Base-by-base conservation (phyloP, 2,329 filamentous ascomycete species). In the Nemania sp. region DNA sequence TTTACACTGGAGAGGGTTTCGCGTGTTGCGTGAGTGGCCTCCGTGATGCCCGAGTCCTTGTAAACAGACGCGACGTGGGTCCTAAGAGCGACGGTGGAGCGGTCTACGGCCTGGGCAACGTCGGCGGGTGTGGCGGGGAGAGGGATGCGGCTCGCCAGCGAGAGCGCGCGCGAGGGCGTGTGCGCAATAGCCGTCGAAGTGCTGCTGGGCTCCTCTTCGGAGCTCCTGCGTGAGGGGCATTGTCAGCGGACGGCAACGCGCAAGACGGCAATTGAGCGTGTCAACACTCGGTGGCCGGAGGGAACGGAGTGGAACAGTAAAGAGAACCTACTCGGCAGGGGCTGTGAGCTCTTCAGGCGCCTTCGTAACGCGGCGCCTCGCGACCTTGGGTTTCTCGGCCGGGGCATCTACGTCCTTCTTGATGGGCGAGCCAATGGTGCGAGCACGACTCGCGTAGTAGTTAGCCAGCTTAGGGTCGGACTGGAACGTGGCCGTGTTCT, bases 71-170 rank as follows among this genome's bases (percentile, higher is more conserved):
- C 82, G 72, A 91, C 88, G 78, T 90, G 88, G 62, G 87, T 85
- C 78, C 92, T 90, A 67, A 96, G 80, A 18, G 87, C 87, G 52
- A 89, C 78, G 8, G 90, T 89, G 69, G 88, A 89, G 76, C 87
- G 89, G 81, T 96, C 94, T 77, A 97, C 89, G 70, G 88, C 89
- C 73, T 91, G 85, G 45, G 91, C 92, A 41, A 97, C 90, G 68
- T 92, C 89, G 47, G 92, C 90, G 5, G 94, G 94, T 1, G 93
- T 94, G 8, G 93, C 89, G 24, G 93, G 93, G 59, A 97, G 84
- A n/a, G 90, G 88, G 59, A 94, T 87, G 75, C 88, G 89, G 66
- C 83, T 79, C 67, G 88, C 85, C 58, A 87, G 83, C 13, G 85
- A 82, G 59, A 89, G 78, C 52, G 84, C 84, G 73, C 86, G 86